Conservation (phyloP, 2,329 filamentous ascomycete species). For the Cladosporium velox region DNA sequence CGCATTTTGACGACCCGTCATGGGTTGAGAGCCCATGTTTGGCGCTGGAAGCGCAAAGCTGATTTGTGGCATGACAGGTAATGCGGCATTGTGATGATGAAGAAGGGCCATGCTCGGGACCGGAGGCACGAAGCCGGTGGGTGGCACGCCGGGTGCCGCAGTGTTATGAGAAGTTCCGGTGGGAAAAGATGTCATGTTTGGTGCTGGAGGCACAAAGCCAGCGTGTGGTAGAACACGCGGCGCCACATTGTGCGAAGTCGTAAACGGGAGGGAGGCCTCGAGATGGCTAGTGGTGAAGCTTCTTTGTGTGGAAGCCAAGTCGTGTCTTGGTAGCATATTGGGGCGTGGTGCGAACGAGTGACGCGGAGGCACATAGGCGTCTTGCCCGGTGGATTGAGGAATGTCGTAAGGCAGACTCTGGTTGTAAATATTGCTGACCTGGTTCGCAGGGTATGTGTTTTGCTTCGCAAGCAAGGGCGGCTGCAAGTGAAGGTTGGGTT, state of each 20-base stretch:
- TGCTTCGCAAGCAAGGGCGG: neutral
- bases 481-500: neutral
- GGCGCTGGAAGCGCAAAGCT: neutral
- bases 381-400: neutral
- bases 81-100: neutral
- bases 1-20: neutral
- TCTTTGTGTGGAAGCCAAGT: neutral
- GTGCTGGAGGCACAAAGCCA: neutral
- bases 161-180: neutral
- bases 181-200: neutral
- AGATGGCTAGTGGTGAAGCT: neutral
- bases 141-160: too few species aligned
- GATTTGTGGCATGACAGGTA: neutral
- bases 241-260: neutral
- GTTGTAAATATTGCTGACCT: neutral
- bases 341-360: neutral
- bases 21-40: neutral
- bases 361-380: neutral
- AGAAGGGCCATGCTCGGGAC: too few species aligned
- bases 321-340: neutral
- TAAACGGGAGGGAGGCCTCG: neutral
- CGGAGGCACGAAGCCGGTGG: too few species aligned
- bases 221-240: neutral
- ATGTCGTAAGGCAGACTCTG: neutral
- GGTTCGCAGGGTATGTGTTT: neutral